phyloP scores from a whole-genome alignment of 1,284 basidiomycete genomes.

The Boletus smithii region DNA sequence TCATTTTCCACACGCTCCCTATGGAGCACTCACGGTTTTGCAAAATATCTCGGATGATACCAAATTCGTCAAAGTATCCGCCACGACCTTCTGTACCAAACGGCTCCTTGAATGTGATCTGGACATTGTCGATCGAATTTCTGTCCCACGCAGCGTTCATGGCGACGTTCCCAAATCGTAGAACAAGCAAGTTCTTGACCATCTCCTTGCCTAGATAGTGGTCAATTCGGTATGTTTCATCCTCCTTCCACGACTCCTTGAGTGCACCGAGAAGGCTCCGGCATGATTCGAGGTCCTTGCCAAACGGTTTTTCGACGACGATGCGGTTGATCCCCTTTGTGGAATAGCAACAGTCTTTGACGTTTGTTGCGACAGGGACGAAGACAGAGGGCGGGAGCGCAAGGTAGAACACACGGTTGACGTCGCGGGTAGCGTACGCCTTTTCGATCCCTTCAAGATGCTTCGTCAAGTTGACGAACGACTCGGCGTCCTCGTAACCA shows the following conservation, averaged over 20 bases:
- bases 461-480: conserved; percentile 75
- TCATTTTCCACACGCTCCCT: conserved; percentile 8
- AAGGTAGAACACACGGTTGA: conserved; percentile 88
- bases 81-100: conserved; percentile 97
- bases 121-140: conserved; percentile 90
- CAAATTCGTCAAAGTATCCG: conserved; percentile 98
- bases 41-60: conserved; percentile 92
- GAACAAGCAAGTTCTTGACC: conserved; percentile 94
- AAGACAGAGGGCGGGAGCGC: conserved; percentile 94
- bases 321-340: conserved; percentile 73
- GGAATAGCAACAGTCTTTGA: conserved; percentile 80
- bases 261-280: conserved; percentile 74
- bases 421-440: conserved; percentile 57
- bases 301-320: conserved; percentile 96
- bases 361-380: conserved; percentile 78
- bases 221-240: conserved; percentile 97
- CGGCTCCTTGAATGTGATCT: conserved; percentile 98
- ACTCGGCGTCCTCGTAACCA: conserved; percentile 78
- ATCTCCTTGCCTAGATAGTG: conserved; percentile 99
- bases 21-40: conserved; percentile 81
- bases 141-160: conserved; percentile 89
- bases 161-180: conserved; percentile 91
- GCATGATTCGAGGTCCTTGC: conserved; percentile 88
- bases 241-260: conserved; percentile 87
- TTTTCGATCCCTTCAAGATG: conserved; percentile 78